These are phyloP conservation scores for Penicillium sp. DNA, from an alignment of 2,329 filamentous ascomycete genomes.

Conservation along the genomic window DNA sequence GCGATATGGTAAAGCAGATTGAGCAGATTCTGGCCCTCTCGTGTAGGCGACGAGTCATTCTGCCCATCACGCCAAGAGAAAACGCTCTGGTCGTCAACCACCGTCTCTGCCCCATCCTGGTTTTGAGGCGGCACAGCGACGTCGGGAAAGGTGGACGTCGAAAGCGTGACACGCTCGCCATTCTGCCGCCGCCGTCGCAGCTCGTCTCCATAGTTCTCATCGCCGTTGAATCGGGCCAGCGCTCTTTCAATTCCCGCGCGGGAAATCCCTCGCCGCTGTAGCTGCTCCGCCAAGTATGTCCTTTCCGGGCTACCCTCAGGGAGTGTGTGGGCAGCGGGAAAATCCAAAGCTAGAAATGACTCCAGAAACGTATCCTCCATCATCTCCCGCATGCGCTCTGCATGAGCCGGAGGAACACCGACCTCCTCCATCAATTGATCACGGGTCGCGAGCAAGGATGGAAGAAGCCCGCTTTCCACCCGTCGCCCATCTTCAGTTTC, in stretches of 20 bases:
- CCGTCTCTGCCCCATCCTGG: slow-evolving; percentile 36
- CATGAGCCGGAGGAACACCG: slow-evolving; percentile 38
- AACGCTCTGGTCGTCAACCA: slow-evolving; percentile 44
- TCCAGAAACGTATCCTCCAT: slow-evolving; percentile 47
- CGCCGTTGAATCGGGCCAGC: slow-evolving; percentile 39
- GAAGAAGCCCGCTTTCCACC: slow-evolving; percentile 43
- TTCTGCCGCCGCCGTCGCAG: slow-evolving; percentile 39
- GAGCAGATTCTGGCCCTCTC: slow-evolving; percentile 73
- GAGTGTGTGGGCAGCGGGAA: slow-evolving; percentile 37
- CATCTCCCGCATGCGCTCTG: slow-evolving; percentile 43
- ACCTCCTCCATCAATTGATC: slow-evolving; percentile 45
- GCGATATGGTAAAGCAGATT: slow-evolving; percentile 87
- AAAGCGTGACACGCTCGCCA: slow-evolving; percentile 39
- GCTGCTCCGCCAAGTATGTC: slow-evolving; percentile 38
- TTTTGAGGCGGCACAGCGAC: slow-evolving; percentile 25
- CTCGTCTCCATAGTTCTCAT: slow-evolving; percentile 41
- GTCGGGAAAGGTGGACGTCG: slow-evolving; percentile 34
- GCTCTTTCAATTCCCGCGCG: slow-evolving; percentile 38
- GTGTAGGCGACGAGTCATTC: slow-evolving; percentile 40
- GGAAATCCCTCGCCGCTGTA: slow-evolving; percentile 41
- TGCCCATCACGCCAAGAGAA: slow-evolving; percentile 46
- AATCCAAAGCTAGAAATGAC: slow-evolving; percentile 43
- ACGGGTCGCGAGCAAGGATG: slow-evolving; percentile 41
- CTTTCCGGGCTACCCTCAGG: slow-evolving; percentile 34
- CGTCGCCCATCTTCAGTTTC: slow-evolving; percentile 43